Conservation (phyloP, 257 asterid species). For the Ligustrum vulgare region DNA sequence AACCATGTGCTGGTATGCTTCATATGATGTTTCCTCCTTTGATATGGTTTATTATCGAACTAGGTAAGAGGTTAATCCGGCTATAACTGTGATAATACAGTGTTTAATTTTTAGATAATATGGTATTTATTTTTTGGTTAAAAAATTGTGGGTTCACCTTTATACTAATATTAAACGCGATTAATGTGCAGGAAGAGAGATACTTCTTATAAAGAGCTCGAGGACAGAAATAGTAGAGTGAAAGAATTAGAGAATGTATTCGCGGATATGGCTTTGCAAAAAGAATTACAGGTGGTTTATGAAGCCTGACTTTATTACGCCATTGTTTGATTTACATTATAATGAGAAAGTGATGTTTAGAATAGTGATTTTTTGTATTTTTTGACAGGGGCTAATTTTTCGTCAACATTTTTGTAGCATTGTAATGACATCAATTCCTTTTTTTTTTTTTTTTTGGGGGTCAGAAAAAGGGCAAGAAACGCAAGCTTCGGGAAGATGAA, state of each 20-base stretch:
- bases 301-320: background rate
- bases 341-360: too few relatives aligned
- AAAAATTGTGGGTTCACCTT: background rate
- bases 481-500: constrained; percentile 87
- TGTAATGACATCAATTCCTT: background rate
- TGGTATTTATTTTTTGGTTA: background rate
- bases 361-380: too few relatives aligned
- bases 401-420: background rate
- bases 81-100: background rate
- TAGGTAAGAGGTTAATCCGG: background rate
- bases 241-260: constrained; percentile 67
- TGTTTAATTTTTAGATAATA: background rate
- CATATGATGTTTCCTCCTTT: background rate
- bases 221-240: constrained; percentile 67
- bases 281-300: constrained; percentile 66
- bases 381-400: background rate
- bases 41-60: background rate
- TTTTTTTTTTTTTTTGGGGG: constrained; percentile 15
- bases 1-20: background rate
- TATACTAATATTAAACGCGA: background rate
- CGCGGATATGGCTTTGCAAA: constrained; percentile 81
- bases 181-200: constrained; percentile 53
- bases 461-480: constrained; percentile 84
- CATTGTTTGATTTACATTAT: too few relatives aligned
- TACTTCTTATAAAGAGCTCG: constrained; percentile 72